Conservation (phyloP, 129 eudicot species). For the Gnaphalium uliginosum region DNA sequence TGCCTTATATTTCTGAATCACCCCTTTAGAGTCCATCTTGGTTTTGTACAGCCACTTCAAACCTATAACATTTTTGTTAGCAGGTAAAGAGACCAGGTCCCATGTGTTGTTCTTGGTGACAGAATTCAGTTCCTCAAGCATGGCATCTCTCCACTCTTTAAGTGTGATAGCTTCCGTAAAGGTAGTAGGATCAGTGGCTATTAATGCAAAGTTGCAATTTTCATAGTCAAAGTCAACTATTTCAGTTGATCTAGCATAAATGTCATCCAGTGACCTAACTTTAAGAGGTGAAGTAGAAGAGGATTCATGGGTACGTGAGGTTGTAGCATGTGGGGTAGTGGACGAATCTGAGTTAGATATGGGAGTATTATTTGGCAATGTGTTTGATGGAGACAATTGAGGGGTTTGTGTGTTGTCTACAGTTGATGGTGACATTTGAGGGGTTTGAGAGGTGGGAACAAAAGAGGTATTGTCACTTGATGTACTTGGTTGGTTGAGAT, state of each 20-base stretch:
- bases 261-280: background rate
- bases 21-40: background rate
- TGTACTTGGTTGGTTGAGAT: no score
- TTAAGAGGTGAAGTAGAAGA: background rate
- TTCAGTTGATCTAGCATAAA: background rate
- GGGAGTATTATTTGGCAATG: background rate
- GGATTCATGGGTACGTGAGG: background rate
- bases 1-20: background rate
- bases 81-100: background rate
- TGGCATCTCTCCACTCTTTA: background rate
- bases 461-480: no score
- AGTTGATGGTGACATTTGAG: no score
- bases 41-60: background rate
- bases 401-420: no score
- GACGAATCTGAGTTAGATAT: background rate
- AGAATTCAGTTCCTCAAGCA: background rate
- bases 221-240: no score
- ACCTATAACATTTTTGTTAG: background rate
- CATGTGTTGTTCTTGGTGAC: background rate
- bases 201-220: no score
- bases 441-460: no score
- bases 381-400: no score
- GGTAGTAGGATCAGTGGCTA: no score
- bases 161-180: background rate
- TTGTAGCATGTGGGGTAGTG: background rate